phyloP scores from a whole-genome alignment of 768 basidiomycete genomes.

The Xanthoconium stramineum region DNA sequence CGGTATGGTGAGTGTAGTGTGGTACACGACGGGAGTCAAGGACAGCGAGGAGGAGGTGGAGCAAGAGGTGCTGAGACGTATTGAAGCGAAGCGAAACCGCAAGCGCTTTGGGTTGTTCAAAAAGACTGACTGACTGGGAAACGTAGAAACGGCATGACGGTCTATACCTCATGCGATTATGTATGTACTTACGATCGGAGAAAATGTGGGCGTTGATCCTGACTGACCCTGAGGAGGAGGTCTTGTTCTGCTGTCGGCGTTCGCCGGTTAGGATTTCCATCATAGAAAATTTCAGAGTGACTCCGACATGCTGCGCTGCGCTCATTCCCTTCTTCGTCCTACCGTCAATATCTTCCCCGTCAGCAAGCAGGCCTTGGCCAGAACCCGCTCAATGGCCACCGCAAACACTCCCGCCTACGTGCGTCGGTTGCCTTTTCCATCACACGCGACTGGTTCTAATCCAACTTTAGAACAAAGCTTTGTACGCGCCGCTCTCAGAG shows the following conservation, averaged over 20 bases:
- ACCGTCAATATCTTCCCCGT: slow-evolving; percentile 23
- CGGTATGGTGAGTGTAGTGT: slow-evolving; percentile 78
- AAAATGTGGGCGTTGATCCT: too few relatives aligned
- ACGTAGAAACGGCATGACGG: neutral
- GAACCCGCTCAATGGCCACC: slow-evolving; percentile 56
- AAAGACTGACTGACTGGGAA: slow-evolving; percentile 3
- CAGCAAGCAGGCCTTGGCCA: slow-evolving; percentile 7
- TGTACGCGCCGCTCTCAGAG: slow-evolving; percentile 87
- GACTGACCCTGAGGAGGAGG: too few relatives aligned
- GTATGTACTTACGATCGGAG: neutral
- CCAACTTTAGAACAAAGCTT: slow-evolving; percentile 72
- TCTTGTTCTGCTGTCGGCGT: slow-evolving; percentile 11
- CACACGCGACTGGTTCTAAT: neutral
- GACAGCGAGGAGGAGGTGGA: slow-evolving; percentile 82
- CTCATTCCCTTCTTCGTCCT: slow-evolving; percentile 29
- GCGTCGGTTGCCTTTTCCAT: slow-evolving; percentile 23
- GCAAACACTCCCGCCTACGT: slow-evolving; percentile 60
- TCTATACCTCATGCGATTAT: neutral
- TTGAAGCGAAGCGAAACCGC: slow-evolving; percentile 55
- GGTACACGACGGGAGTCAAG: slow-evolving; percentile 79
- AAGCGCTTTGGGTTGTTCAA: slow-evolving; percentile 41
- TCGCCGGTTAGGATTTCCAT: slow-evolving; percentile 17
- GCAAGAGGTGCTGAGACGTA: slow-evolving; percentile 53
- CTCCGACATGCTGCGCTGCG: slow-evolving; percentile 29
- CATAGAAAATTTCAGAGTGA: slow-evolving; percentile 14